Base-by-base conservation (phyloP, 768 basidiomycete genomes). In the Botryobasidium botryosum region DNA sequence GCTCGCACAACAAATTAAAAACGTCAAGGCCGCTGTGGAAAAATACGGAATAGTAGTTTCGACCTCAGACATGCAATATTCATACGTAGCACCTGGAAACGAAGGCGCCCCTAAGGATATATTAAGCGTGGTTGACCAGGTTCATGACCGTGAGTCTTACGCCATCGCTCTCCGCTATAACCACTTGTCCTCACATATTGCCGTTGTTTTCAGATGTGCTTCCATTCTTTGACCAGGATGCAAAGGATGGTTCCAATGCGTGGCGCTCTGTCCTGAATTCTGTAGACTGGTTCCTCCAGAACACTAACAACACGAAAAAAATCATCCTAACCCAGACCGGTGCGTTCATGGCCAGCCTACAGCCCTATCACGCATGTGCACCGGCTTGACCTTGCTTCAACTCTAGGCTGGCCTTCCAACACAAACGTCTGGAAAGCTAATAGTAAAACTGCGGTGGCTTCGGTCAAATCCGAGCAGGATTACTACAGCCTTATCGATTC, bases 401-500 rank as follows among this genome's bases (percentile, higher is more conserved):
- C 31, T 33, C 8, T 33, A 33, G 48, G 54, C 28, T 55, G 54
- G 54, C 54, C 54, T 3, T 47, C 41, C 10, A 54, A 48, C 40
- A 39, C 50, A 12, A 38, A 50, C 4, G 43, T 50, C 5, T 54
- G 51, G 51, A 28, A 44, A n/a, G 40, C 53, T 17, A 55, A 55
- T 40, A 41, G 33, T 20, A 31, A 32, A 23, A 44, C 35, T 15
- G 54, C 48, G 12, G 49, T 52, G n/a, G 53, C 54, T 25, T 38
- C 31, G 35, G 46, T 50, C 6, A 17, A 25, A 6, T 49, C 46
- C 20, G 50, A 48, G 38, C 29, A 52, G 33, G 53, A 38, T 12
- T 55, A 48, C 42, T 48, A 20, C 35, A 39, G 52, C 17, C 33
- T 52, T 26, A 45, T 55, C n/a, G 51, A 55, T 29, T 25, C 35